Conservation (phyloP, 345 rosid genomes). For the Eucalyptus decipiens region DNA sequence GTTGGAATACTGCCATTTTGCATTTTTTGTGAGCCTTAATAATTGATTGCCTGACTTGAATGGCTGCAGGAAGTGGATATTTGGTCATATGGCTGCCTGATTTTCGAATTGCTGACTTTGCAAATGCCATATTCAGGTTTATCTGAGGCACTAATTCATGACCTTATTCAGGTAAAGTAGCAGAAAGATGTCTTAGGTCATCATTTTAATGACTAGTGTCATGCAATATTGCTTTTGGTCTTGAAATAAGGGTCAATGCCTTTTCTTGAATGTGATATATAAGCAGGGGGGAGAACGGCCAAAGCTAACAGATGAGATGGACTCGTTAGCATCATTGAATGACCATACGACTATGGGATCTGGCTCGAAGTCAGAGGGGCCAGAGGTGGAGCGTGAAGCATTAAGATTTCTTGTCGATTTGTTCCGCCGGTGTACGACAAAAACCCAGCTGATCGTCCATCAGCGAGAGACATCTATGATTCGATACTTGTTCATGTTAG, state of each 20-base stretch:
- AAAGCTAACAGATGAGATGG: constrained; percentile 42
- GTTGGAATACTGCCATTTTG: background rate
- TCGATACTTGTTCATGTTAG: constrained; percentile 17
- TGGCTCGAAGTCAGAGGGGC: constrained; percentile 11
- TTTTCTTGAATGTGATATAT: background rate
- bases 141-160: constrained; percentile 55
- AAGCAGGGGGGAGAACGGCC: constrained; percentile 76
- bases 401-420: constrained; percentile 60
- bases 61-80: constrained; percentile 83
- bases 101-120: constrained; percentile 79
- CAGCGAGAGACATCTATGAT: constrained; percentile 45
- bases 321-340: constrained; percentile 19
- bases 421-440: constrained; percentile 56
- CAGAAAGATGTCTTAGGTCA: background rate
- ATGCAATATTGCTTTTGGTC: background rate
- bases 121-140: constrained; percentile 54
- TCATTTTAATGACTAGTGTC: background rate
- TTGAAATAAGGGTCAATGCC: background rate
- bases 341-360: constrained; percentile 10
- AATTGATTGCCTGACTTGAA: background rate
- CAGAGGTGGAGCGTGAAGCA: constrained; percentile 30
- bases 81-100: constrained; percentile 94
- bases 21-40: background rate
- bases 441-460: constrained; percentile 59
- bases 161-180: constrained; percentile 52